A percentile compares a stretch with the other conserved stretches of the same genome.
phyloP scores from a whole-genome alignment of 2,329 filamentous ascomycete genomes.

The Penicillium sp. region DNA sequence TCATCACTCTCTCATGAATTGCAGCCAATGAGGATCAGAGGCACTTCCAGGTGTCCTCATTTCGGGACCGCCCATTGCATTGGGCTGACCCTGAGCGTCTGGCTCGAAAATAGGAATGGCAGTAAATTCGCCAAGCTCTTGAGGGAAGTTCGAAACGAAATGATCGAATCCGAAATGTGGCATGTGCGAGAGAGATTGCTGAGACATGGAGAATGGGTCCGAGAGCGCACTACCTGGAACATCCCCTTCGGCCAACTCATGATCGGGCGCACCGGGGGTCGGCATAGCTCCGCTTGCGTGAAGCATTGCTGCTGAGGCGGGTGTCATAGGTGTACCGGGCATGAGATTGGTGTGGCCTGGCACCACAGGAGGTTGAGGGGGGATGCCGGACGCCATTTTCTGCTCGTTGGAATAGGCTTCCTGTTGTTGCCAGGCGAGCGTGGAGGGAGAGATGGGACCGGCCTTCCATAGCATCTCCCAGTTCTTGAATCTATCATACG shows the following conservation, averaged over 20 bases:
- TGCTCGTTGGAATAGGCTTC: slow-evolving; percentile 16
- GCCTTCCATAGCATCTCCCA: slow-evolving; percentile 55
- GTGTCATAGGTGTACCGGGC: slow-evolving; percentile 25
- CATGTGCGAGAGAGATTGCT: slow-evolving; percentile 32
- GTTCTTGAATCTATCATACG: slow-evolving; percentile 54
- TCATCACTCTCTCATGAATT: slow-evolving; percentile 34
- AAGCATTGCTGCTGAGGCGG: slow-evolving; percentile 12
- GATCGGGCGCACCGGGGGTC: slow-evolving; percentile 7
- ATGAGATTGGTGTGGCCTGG: slow-evolving; percentile 16
- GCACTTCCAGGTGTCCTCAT: slow-evolving; percentile 23
- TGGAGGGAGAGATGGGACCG: slow-evolving; percentile 37
- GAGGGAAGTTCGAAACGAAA: slow-evolving; percentile 43
- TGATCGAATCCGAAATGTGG: slow-evolving; percentile 41
- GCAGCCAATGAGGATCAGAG: slow-evolving; percentile 35
- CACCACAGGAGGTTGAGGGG: slow-evolving; percentile 9
- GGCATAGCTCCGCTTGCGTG: slow-evolving; percentile 4
- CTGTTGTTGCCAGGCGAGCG: slow-evolving; percentile 28
- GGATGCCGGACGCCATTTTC: slow-evolving; percentile 10
- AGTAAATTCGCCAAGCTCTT: slow-evolving; percentile 42
- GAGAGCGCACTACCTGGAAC: slow-evolving; percentile 23
- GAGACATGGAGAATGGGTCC: slow-evolving; percentile 31
- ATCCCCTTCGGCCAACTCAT: slow-evolving; percentile 24
- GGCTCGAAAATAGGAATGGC: slow-evolving; percentile 43
- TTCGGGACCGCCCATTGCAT: slow-evolving; percentile 21
- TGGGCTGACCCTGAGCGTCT: slow-evolving; percentile 27